Evolutionary conservation across 305 asterid species (phyloP), one percentile per base, ranked within the genome.

Genomic region (Ilex paraguariensis): DNA sequence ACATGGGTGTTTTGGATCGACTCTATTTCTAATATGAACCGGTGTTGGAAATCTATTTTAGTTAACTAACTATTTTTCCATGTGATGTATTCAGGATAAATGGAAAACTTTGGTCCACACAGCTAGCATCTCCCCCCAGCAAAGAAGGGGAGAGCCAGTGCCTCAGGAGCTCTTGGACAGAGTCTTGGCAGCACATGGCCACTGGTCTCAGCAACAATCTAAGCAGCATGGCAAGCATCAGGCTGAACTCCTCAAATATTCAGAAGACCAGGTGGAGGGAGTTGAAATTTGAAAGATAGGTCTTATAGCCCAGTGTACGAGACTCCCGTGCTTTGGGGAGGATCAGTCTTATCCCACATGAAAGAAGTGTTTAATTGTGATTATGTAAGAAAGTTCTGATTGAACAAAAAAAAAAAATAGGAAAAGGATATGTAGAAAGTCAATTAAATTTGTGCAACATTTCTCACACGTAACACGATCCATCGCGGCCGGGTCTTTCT

Each of bases 71-170:
- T 62, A 33, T 13, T 58, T 21, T 21, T 21, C 28, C 28, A 21
- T 21, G 28, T 21, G 28, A 21, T 1, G 28, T 1, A 21, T 21
- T 10, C 59, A 67, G 71, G 71, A 67, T 46, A 67, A 67, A 44
- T 67, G 71, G 71, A 67, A 67, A 55, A 67, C 71, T 36, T 33
- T 67, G 21, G 71, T 67, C 21, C 71, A 67, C 54, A 67, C 71
- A n/a, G 71, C 71, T 11, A 51, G 66, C 40, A 66, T 66, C 33
- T 60, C 71, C 6, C 71, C 71, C 12, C 71, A 66, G 31, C 71
- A 66, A 52, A 66, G 71, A 45, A 59, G 71, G 46, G 71, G 71
- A 16, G 71, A 66, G 71, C 71, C 65, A 0, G 71, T 66, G 16
- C 71, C 71, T 13, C 71, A 66, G 44, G 60, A 66, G 33, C 65